These are phyloP conservation scores for Ceratocystis lukuohia DNA, from an alignment of 2,329 filamentous ascomycete species.

Conservation along the genomic window DNA sequence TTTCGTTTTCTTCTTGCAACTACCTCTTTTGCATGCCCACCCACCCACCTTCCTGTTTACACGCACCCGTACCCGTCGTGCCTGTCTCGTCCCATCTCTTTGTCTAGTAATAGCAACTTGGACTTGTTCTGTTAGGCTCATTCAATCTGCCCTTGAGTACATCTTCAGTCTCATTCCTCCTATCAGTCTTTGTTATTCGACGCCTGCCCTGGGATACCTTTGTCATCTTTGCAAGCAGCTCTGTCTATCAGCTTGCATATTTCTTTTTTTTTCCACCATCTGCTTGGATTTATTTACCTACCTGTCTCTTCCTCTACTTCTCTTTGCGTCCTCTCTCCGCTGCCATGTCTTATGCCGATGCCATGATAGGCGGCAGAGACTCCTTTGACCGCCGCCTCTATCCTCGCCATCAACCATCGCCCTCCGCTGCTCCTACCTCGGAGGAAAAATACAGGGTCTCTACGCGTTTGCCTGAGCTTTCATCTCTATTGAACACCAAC, in stretches of 20 bases:
- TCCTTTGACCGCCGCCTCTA: not conserved
- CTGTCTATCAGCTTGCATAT: too few relatives aligned
- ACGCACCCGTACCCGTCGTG: not conserved
- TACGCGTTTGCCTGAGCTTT: slow-evolving; percentile 2
- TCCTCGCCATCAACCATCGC: not conserved
- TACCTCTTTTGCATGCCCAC: not conserved
- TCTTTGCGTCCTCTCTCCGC: not conserved
- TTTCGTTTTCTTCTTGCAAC: not conserved
- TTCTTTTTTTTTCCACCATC: not conserved
- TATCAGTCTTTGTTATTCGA: not conserved
- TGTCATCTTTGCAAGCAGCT: too few relatives aligned
- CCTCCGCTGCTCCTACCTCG: not conserved
- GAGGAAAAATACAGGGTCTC: not conserved
- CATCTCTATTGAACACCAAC: not conserved
- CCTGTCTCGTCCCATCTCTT: not conserved
- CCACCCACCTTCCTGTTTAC: not conserved
- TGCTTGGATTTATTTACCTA: not conserved
- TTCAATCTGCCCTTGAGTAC: not conserved
- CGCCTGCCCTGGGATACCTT: too few relatives aligned
- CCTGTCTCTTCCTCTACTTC: not conserved
- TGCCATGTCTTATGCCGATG: not conserved
- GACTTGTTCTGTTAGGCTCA: not conserved
- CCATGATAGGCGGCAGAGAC: not conserved
- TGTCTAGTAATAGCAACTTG: not conserved
- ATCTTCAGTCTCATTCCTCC: not conserved